Percentiles rank a stretch among this genome's conserved stretches.
phyloP scores from a whole-genome alignment of 306 rosid species.

The Datisca glomerata region DNA sequence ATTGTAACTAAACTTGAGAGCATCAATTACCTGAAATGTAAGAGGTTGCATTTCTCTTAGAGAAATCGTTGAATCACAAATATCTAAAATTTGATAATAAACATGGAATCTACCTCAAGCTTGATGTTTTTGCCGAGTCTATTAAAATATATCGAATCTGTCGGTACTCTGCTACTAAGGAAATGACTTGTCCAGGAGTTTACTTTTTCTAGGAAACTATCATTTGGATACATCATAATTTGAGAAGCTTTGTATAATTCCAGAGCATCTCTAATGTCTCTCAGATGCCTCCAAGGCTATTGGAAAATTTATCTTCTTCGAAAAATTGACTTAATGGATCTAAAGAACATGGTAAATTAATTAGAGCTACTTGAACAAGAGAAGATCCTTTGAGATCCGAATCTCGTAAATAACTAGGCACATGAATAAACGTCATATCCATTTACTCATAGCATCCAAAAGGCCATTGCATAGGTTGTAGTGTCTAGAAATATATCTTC shows the following conservation, averaged over 20 bases:
- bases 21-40: conserved; percentile 38
- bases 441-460: conserved; percentile 45
- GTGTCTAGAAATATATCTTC: conserved; percentile 60
- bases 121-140: conserved; percentile 19
- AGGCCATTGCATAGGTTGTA: conserved; percentile 69
- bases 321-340: conserved; percentile 54
- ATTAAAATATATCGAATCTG: conserved; percentile 12
- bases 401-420: conserved; percentile 10
- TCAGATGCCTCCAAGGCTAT: conserved; percentile 65
- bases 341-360: conserved; percentile 19
- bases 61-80: no score
- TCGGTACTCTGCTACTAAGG: conserved; percentile 29
- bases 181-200: conserved; percentile 43
- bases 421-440: conserved; percentile 78
- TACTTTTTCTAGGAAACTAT: conserved; percentile 39
- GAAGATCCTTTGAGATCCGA: not conserved
- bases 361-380: not conserved
- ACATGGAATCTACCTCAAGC: conserved; percentile 35
- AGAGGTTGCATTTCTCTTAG: conserved; percentile 10
- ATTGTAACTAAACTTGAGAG: conserved; percentile 41
- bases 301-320: conserved; percentile 37
- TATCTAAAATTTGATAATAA: no score
- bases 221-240: conserved; percentile 41
- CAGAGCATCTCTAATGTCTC: conserved; percentile 42
- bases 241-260: conserved; percentile 75